Evolutionary conservation across 805 yeast species (phyloP).

Genomic region (Yamadazyma scolyti): DNA sequence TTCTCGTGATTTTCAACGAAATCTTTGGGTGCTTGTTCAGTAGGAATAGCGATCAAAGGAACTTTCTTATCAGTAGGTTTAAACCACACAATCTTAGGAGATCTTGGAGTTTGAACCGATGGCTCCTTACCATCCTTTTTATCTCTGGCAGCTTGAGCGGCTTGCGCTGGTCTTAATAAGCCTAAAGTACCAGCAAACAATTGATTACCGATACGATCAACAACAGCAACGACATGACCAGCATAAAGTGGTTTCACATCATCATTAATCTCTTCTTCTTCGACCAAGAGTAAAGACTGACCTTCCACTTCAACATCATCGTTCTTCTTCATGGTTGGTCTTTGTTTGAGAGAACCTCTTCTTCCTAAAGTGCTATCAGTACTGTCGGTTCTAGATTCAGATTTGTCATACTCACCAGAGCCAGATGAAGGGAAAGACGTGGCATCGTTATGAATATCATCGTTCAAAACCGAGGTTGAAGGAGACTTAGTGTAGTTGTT

Average conservation of each 20-base stretch:
- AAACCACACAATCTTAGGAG: slow-evolving; percentile 98
- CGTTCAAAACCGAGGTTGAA: slow-evolving; percentile 42
- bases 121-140: slow-evolving; percentile 45
- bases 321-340: slow-evolving; percentile 96
- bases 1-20: slow-evolving; percentile 88
- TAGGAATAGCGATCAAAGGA: slow-evolving; percentile 96
- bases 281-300: slow-evolving; percentile 83
- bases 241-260: slow-evolving; percentile 92
- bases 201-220: slow-evolving; percentile 97
- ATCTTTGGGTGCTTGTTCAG: slow-evolving; percentile 95
- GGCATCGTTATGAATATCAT: slow-evolving; percentile 80
- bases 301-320: slow-evolving; percentile 99
- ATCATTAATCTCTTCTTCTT: slow-evolving; percentile 93
- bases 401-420: slow-evolving; percentile 21
- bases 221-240: slow-evolving; percentile 97
- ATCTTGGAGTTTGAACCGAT: slow-evolving; percentile 41
- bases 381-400: slow-evolving; percentile 28
- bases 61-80: slow-evolving; percentile 98
- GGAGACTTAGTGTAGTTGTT: slow-evolving; percentile 37
- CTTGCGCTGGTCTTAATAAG: slow-evolving; percentile 90
- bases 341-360: slow-evolving; percentile 86
- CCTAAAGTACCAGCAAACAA: slow-evolving; percentile 93
- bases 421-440: slow-evolving; percentile 47
- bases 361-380: slow-evolving; percentile 47
- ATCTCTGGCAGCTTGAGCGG: slow-evolving; percentile 74